phyloP scores from a whole-genome alignment of 108 stramenopile genomes.

The Conticribra guillardii region DNA sequence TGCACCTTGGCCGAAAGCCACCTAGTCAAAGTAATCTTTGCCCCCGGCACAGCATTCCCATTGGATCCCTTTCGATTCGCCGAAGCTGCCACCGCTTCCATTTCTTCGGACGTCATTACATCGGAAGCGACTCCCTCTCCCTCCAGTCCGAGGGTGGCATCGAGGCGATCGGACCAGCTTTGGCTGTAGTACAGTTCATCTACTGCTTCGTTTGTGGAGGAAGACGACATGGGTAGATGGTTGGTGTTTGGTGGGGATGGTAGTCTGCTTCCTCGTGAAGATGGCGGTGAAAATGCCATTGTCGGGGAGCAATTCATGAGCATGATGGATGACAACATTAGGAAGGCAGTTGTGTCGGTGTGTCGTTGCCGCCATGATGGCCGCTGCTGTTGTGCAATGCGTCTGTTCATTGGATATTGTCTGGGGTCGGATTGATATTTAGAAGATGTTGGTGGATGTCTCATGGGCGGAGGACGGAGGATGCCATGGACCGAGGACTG shows the following conservation, averaged over 20 bases:
- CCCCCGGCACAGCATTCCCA: neutral
- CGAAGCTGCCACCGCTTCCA: conserved; percentile 15
- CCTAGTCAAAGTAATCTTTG: conserved; percentile 48
- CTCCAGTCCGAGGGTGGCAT: neutral
- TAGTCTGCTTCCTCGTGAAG: neutral
- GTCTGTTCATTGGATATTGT: no score
- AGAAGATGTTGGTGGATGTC: no score
- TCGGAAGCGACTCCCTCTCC: neutral
- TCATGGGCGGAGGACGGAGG: no score
- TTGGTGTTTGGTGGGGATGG: neutral
- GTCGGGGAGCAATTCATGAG: no score
- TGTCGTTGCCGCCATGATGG: no score
- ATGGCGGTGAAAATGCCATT: neutral
- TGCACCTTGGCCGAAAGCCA: conserved; percentile 54
- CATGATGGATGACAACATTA: no score
- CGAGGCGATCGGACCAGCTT: neutral
- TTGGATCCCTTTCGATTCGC: conserved; percentile 6
- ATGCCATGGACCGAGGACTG: no score
- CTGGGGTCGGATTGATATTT: no score
- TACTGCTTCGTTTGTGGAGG: neutral
- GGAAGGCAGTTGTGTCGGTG: no score
- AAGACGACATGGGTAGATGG: neutral
- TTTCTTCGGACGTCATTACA: conserved; percentile 11
- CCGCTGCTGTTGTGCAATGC: no score
- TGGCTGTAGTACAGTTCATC: conserved; percentile 24